Evolutionary conservation across 2,329 filamentous ascomycete species (phyloP), one percentile per base, ranked within the genome.

Genomic region (Didymella pinodella): DNA sequence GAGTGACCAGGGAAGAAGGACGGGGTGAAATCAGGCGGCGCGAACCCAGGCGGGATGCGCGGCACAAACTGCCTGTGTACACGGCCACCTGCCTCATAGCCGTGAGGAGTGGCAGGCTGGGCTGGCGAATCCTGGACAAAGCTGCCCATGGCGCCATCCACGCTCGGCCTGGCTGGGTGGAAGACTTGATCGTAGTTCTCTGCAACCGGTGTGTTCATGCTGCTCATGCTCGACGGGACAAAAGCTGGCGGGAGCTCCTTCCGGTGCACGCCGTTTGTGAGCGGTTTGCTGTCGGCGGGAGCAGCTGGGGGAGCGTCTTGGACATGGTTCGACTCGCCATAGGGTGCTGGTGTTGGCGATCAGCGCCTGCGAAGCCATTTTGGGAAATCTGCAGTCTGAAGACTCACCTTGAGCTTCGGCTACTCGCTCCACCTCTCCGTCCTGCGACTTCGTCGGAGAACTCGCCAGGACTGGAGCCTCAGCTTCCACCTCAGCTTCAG

Each of bases 61-160:
- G 69, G 59, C 41, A 67, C 50, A 18, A 57, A 46, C 29, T 70
- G 71, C 28, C 71, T 70, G 14, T 63, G 59, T 12, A 32, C 54
- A 29, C 58, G 64, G 14, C 50, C 28, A 12, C 68, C 62, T 16
- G 59, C 48, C n/a, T 67, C 68, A 25, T 66, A 40, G 7, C 18
- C 57, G 16, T 69, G 67, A 28, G 72, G 58, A 26, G 54, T 54
- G 7, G 26, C 41, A 25, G 64, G 75, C 5, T 75, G 77, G 6
- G 77, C 77, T 2, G 79, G 79, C 20, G 75, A 79, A 25, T 77
- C 75, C 28, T 71, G 68, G 18, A 72, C 68, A 25, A 75, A 75
- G 40, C 76, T 75, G 62, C 80, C 81, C 22, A 78, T 72, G 41
- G 80, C 75, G 41, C 71, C 69, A 36, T 74, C 74, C 1, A 67